These are phyloP conservation scores for Leishmania tarentolae DNA, from an alignment of 208 protist genomes.

Conservation along the genomic window DNA sequence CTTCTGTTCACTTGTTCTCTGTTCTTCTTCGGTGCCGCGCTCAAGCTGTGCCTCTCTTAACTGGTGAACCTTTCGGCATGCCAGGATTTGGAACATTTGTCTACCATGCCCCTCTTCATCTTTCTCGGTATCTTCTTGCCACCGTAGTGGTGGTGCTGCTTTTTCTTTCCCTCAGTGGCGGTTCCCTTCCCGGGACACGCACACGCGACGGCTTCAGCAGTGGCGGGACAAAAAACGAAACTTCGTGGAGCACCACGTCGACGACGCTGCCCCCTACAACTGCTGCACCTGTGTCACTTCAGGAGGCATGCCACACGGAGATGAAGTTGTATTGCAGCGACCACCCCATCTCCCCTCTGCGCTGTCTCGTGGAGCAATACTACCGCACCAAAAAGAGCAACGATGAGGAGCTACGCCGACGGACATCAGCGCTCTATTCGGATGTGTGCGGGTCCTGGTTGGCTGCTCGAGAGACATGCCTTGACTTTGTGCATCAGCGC, in stretches of 20 bases:
- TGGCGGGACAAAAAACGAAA: background rate
- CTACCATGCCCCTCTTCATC: constrained; percentile 7
- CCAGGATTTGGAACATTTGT: background rate
- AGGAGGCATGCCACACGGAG: constrained; percentile 32
- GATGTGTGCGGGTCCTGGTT: constrained; percentile 62
- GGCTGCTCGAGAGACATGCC: constrained; percentile 57
- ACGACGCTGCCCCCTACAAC: background rate
- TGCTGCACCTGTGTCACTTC: constrained; percentile 17
- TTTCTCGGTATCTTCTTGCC: constrained; percentile 10
- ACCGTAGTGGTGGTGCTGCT: constrained; percentile 16
- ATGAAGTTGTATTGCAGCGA: constrained; percentile 29
- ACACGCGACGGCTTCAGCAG: background rate
- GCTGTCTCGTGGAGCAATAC: constrained; percentile 33
- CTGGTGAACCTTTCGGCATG: constrained; percentile 7
- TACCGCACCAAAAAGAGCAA: constrained; percentile 2
- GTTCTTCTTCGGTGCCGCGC: background rate
- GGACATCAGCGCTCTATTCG: constrained; percentile 19
- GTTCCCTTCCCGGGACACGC: constrained; percentile 21
- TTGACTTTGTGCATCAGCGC: constrained; percentile 39
- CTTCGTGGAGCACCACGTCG: background rate
- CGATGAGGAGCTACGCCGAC: background rate
- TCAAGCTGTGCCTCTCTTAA: background rate
- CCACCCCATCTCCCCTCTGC: constrained; percentile 14
- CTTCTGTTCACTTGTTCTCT: background rate
- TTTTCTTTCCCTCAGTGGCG: constrained; percentile 22